Base-by-base conservation (phyloP, 2,329 filamentous ascomycete genomes). In the Drechmeria coniospora region DNA sequence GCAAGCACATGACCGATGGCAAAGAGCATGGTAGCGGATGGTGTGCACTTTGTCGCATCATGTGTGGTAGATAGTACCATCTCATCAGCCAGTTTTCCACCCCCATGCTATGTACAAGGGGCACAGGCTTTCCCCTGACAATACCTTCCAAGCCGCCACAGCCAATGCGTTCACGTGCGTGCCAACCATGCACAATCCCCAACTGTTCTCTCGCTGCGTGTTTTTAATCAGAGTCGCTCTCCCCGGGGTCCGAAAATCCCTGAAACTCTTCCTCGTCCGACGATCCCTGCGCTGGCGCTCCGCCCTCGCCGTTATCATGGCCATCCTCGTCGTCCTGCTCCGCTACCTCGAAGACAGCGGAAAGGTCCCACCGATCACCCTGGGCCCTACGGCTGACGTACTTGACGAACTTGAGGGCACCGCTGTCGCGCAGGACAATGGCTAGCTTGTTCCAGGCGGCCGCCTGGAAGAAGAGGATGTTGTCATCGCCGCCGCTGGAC, bases 301-400 rank as follows among this genome's bases (percentile, higher is more conserved):
- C 49, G 2, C 45, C 50, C 3, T 47, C 50, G 2, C 45, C 49
- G 28, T 38, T 53, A 0, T 51, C 49, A 2, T 50, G 50, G 3
- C 49, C 53, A 1, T 43, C 54, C 0, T 53, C 55, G 1, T 54
- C 60, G 2, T 66, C 65, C 21, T 59, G 49, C 32, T 71, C 66
- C 36, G 67, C 66, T 18, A 93, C 76, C 15, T 77, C 81, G 50
- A 80, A 82, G 19, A 74, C 73, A 1, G 74, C 90, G 25, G 73
- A 77, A 27, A 95, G 64, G 56, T 98, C 90, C 83, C 86, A 95
- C 23, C 90, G 67, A 54, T 95, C 90, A 1, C 90, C 90, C 45
- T 71, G 71, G 6, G 90, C 90, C 27, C 66, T 70, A 33, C 65
- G 65, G 53, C 79, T 92, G 14, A 98, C 79, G 51, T 95, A 98